phyloP scores from a whole-genome alignment of 371 early-diverging fungal species.

The Actinomucor elegans region DNA sequence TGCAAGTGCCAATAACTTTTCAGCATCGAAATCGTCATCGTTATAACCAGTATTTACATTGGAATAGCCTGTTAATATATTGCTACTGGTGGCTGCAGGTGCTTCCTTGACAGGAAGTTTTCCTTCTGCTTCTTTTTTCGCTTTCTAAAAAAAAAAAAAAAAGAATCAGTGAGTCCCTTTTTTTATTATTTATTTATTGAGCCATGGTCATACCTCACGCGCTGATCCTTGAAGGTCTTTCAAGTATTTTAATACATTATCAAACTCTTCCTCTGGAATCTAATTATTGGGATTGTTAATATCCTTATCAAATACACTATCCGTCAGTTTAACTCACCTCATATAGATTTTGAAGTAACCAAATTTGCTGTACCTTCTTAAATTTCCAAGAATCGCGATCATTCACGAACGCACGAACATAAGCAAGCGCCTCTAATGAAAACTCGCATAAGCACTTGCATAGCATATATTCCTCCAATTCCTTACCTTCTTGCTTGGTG shows the following conservation, averaged over 20 bases:
- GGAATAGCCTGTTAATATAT: constrained; percentile 24
- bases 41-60: constrained; percentile 16
- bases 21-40: constrained; percentile 46
- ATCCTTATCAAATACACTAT: too few species aligned
- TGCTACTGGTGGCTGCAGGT: constrained; percentile 1
- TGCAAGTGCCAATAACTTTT: constrained; percentile 35
- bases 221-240: constrained; percentile 31
- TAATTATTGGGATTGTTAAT: constrained; percentile 9
- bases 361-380: constrained; percentile 61
- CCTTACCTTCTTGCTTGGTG: constrained; percentile 17
- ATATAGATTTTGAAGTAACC: constrained; percentile 62
- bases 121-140: constrained; percentile 31
- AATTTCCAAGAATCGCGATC: constrained; percentile 58
- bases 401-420: constrained; percentile 30
- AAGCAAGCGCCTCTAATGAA: constrained; percentile 34
- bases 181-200: constrained; percentile 25
- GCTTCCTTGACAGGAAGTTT: constrained; percentile 13
- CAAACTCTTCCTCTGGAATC: constrained; percentile 24
- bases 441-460: too few species aligned
- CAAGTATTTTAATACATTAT: constrained; percentile 21
- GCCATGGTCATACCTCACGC: constrained; percentile 32
- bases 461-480: too few species aligned
- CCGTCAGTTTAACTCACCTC: constrained; percentile 3
- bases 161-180: background rate
- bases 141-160: constrained; percentile 15